These are phyloP conservation scores for Gynostemma pentaphyllum DNA, from an alignment of 306 rosid genomes.

Conservation along the genomic window DNA sequence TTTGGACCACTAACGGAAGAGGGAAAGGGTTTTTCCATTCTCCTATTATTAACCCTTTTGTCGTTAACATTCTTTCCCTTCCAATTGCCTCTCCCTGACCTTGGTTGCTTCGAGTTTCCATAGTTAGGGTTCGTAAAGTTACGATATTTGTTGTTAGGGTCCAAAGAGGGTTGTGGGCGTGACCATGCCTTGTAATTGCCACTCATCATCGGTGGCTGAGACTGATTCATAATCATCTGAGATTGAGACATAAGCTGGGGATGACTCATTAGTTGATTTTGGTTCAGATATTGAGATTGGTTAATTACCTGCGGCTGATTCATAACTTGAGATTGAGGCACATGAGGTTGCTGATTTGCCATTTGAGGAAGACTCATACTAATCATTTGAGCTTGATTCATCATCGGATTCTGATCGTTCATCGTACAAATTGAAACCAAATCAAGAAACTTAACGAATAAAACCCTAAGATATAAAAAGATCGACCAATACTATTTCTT, in stretches of 20 bases:
- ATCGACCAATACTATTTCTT: not conserved
- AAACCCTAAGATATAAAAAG: not conserved
- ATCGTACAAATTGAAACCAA: not conserved
- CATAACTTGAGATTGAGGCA: conserved; percentile 16
- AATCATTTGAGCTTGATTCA: conserved; percentile 33
- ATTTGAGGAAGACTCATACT: conserved; percentile 19
- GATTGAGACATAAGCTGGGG: conserved; percentile 16
- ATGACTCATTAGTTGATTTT: too few relatives aligned
- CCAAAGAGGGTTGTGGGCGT: conserved; percentile 20
- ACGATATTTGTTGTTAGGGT: conserved; percentile 13
- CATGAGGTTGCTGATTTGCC: conserved; percentile 15
- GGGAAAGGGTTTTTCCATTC: conserved; percentile 38
- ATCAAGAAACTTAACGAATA: not conserved
- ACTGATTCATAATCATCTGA: conserved; percentile 26
- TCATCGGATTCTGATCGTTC: conserved; percentile 41
- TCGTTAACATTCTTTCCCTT: conserved; percentile 55
- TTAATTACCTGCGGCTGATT: too few relatives aligned
- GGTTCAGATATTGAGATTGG: too few relatives aligned
- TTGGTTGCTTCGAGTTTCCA: conserved; percentile 11
- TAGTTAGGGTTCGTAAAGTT: conserved; percentile 15
- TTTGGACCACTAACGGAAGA: conserved; percentile 17
- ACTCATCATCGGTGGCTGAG: conserved; percentile 36
- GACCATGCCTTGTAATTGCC: conserved; percentile 30
- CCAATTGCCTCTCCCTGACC: conserved; percentile 48
- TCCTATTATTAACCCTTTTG: conserved; percentile 45